Evolutionary conservation across 164 flowering plant species (phyloP).

Genomic region (Amborella trichopoda): DNA sequence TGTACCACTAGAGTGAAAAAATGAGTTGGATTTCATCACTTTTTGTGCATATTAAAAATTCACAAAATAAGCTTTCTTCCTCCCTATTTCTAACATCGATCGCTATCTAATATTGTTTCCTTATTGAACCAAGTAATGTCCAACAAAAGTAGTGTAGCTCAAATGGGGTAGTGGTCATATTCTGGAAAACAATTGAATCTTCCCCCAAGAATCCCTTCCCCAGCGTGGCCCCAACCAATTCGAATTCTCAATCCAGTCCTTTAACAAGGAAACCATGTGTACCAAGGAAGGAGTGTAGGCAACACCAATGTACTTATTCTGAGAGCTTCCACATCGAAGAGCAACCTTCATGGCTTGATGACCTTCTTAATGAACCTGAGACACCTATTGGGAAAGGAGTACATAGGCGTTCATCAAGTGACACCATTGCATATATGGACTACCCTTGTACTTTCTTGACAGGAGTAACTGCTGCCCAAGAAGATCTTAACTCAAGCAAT

Average conservation of each 20-base stretch:
- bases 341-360: conserved; percentile 82
- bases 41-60: too few species aligned
- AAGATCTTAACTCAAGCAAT: conserved; percentile 21
- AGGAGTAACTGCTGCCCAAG: conserved; percentile 23
- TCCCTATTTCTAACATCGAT: too few species aligned
- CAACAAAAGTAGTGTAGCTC: too few species aligned
- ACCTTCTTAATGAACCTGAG: conserved; percentile 68
- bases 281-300: conserved; percentile 33
- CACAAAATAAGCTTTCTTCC: too few species aligned
- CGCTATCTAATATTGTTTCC: too few species aligned
- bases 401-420: conserved; percentile 75
- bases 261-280: conserved; percentile 25
- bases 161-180: conserved; percentile 23
- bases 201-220: conserved; percentile 74
- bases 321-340: conserved; percentile 54
- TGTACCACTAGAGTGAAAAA: too few species aligned
- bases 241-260: conserved; percentile 28
- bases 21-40: too few species aligned
- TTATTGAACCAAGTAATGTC: too few species aligned
- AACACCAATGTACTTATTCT: conserved; percentile 60
- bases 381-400: conserved; percentile 42
- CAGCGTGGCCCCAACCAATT: conserved; percentile 25
- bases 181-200: conserved; percentile 44
- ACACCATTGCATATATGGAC: conserved; percentile 63
- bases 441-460: conserved; percentile 21